Evolutionary conservation across 108 stramenopile genomes (phyloP).

Genomic region (Fragilariopsis cylindrus): DNA sequence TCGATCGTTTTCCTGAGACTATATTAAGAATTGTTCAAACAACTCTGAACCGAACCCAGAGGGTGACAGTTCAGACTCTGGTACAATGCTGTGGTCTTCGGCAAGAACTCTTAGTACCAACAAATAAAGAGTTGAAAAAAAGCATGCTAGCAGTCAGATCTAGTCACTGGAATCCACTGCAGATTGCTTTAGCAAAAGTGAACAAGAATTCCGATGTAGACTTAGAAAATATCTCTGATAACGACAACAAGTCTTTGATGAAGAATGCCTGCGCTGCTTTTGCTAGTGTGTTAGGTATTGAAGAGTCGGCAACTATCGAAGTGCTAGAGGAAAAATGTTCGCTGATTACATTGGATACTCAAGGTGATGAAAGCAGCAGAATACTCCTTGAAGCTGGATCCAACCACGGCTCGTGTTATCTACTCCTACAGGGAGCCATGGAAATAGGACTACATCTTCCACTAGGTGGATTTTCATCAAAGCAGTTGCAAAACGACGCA

Average conservation of each 20-base stretch:
- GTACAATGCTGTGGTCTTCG: conserved; percentile 46
- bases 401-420: conserved; percentile 20
- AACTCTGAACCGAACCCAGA: conserved; percentile 45
- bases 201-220: neutral
- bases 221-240: neutral
- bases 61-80: conserved; percentile 51
- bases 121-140: conserved; percentile 7
- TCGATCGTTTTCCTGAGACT: conserved; percentile 41
- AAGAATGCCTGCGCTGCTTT: conserved; percentile 7
- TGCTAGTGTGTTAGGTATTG: neutral
- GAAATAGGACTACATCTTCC: conserved; percentile 24
- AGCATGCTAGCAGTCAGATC: neutral
- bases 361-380: conserved; percentile 9
- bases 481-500: neutral
- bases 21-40: conserved; percentile 46
- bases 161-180: conserved; percentile 3
- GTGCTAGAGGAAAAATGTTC: conserved; percentile 15
- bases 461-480: neutral
- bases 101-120: conserved; percentile 28
- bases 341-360: neutral
- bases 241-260: neutral
- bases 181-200: neutral
- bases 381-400: conserved; percentile 19
- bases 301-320: conserved; percentile 5
- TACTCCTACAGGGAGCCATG: conserved; percentile 25